Percentiles rank a stretch among this genome's conserved stretches.
Evolutionary conservation across 169 alveolate genomes (phyloP).

Genomic region (Amoebophrya sp.): DNA sequence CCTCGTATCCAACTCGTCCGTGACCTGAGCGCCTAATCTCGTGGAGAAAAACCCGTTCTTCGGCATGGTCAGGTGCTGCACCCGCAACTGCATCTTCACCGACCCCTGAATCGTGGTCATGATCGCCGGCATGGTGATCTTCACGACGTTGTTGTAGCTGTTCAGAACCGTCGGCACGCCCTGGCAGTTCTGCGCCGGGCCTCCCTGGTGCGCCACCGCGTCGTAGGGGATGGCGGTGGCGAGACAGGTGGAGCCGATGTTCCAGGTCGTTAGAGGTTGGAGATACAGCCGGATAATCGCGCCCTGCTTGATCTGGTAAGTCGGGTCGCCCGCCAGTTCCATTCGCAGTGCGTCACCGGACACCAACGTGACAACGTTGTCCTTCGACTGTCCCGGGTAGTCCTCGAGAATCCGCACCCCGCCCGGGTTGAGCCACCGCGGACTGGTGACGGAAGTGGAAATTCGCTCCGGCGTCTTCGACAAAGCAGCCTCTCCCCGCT

Average conservation of each 20-base stretch:
- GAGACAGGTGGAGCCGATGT: slow-evolving; percentile 2
- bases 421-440: background rate
- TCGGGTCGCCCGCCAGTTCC: background rate
- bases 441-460: background rate
- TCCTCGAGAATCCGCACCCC: background rate
- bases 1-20: background rate
- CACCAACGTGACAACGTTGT: background rate
- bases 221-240: background rate
- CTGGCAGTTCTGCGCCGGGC: background rate
- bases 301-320: slow-evolving; percentile 21
- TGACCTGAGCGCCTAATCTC: slow-evolving; percentile 30
- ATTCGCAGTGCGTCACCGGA: background rate
- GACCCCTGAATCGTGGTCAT: background rate
- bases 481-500: slow-evolving; percentile 29
- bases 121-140: background rate
- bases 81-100: background rate
- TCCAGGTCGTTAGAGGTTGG: slow-evolving; percentile 29
- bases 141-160: background rate
- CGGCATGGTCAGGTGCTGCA: background rate
- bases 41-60: slow-evolving; percentile 22
- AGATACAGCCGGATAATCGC: background rate
- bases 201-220: background rate
- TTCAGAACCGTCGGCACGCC: background rate
- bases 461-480: background rate
- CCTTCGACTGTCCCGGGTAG: too few relatives aligned